Conservation (phyloP, 2,329 filamentous ascomycete species). For the Talaromyces sp. region DNA sequence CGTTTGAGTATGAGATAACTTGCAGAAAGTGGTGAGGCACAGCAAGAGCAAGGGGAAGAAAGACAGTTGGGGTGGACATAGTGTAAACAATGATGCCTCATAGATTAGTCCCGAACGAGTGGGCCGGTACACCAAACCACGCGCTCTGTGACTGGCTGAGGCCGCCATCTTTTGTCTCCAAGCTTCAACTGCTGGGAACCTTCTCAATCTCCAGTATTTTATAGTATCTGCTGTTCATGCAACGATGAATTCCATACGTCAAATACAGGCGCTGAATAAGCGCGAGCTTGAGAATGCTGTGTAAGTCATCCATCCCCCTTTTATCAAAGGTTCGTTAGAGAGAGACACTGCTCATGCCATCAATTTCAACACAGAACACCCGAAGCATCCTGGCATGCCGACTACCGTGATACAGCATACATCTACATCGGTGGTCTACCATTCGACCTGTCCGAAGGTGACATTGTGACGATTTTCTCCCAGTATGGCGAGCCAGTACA, state of each 20-base stretch:
- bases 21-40: background rate
- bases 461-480: slow-evolving; percentile 92
- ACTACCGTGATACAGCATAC: slow-evolving; percentile 96
- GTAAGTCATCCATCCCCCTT: slow-evolving; percentile 45
- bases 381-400: slow-evolving; percentile 90
- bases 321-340: background rate
- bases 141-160: slow-evolving; percentile 4
- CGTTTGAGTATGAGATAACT: background rate
- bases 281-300: slow-evolving; percentile 85
- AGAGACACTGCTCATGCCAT: background rate
- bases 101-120: slow-evolving; percentile 8
- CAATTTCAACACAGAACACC: slow-evolving; percentile 54
- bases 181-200: background rate
- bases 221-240: background rate
- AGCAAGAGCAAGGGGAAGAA: background rate
- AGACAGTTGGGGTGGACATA: background rate
- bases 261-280: slow-evolving; percentile 89
- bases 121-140: background rate
- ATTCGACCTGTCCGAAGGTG: slow-evolving; percentile 89
- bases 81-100: slow-evolving; percentile 11
- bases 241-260: slow-evolving; percentile 87
- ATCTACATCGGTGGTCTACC: slow-evolving; percentile 93
- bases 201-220: background rate
- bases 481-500: slow-evolving; percentile 95
- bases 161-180: background rate